These are phyloP conservation scores for Bipolaris zeicola DNA, from an alignment of 2,329 filamentous ascomycete genomes.

Conservation along the genomic window DNA sequence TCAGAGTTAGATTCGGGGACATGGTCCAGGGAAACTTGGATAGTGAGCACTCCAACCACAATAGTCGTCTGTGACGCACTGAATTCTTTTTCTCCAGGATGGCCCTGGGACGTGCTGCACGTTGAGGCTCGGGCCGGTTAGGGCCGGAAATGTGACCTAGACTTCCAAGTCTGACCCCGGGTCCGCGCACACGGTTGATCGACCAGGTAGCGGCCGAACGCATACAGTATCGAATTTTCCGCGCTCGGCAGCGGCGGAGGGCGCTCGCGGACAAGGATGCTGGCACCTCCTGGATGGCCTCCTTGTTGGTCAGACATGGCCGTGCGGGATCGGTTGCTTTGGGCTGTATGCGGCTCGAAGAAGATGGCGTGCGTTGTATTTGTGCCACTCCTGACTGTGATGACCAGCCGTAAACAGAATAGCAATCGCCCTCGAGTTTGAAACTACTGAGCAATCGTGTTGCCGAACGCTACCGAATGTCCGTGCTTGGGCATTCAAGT, in stretches of 20 bases:
- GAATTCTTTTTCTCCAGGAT: constrained; percentile 13
- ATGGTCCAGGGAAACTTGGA: constrained; percentile 2
- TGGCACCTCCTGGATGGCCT: constrained; percentile 15
- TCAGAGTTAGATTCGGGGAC: constrained; percentile 3
- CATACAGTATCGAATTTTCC: constrained; percentile 26
- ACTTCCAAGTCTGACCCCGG: constrained; percentile 24
- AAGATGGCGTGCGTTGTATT: constrained; percentile 25
- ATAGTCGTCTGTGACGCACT: constrained; percentile 11
- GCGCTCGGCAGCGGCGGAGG: constrained; percentile 22
- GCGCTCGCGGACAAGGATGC: constrained; percentile 18
- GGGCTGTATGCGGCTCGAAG: constrained; percentile 14
- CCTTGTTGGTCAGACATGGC: constrained; percentile 19
- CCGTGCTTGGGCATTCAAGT: constrained; percentile 38
- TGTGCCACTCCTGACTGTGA: constrained; percentile 33
- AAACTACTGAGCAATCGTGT: constrained; percentile 21
- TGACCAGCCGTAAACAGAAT: constrained; percentile 27
- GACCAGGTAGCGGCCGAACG: constrained; percentile 30
- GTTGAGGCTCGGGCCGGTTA: constrained; percentile 39
- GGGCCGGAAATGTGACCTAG: constrained; percentile 33
- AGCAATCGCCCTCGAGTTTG: constrained; percentile 27
- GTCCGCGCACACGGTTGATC: constrained; percentile 35
- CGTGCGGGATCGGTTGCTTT: constrained; percentile 14
- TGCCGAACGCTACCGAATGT: constrained; percentile 37
- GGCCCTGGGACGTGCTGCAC: constrained; percentile 28
- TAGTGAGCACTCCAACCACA: constrained; percentile 15